Base-by-base conservation (phyloP, 495 filamentous ascomycete species). In the Platismatia glauca region DNA sequence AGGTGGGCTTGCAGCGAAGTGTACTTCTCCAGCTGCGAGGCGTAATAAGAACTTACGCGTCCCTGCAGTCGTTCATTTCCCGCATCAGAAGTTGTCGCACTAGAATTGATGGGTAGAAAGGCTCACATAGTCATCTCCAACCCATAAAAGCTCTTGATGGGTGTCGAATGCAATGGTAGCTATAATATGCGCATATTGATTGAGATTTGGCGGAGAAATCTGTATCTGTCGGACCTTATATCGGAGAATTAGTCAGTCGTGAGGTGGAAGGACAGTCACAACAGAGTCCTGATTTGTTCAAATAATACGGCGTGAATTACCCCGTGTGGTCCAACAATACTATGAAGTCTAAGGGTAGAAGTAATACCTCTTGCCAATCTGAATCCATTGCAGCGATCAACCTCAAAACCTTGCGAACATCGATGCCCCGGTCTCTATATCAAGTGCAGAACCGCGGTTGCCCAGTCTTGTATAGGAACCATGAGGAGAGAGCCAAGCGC, bases 141-240 rank as follows among this genome's bases (percentile, higher is more conserved):
- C 81, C 94, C 95, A 98, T 64, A 97, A 72, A 37, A 97, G 82
- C 73, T 97, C 94, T 71, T 93, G 85, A 50, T 82, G 78, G 62
- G 86, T 86, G 71, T 99, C 94, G 70, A 97, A 97, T 29, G 89
- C 87, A 64, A 95, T 75, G 13, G 89, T 64, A 37, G 50, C 59
- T 33, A 67, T 60, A 41, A 62, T 59, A n/a, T 61, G 65, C 43
- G 61, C 61, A 44, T 44, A 67, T 39, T 56, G 46, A 27, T 64
- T 50, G 41, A 59, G 27, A 15, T 64, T 16, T 12, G 58, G 27
- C 37, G 53, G 39, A 44, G 58, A 64, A 27, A 69, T 58, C 41
- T 60, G 55, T 16, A 68, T 65, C 44, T 60, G 59, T 35, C 64
- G 66, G 4, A 68, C 46, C 66, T 68, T 46, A n/a, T 38, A 55